Base-by-base conservation (phyloP, 2,329 filamentous ascomycete genomes). In the Chaetomium sp. region DNA sequence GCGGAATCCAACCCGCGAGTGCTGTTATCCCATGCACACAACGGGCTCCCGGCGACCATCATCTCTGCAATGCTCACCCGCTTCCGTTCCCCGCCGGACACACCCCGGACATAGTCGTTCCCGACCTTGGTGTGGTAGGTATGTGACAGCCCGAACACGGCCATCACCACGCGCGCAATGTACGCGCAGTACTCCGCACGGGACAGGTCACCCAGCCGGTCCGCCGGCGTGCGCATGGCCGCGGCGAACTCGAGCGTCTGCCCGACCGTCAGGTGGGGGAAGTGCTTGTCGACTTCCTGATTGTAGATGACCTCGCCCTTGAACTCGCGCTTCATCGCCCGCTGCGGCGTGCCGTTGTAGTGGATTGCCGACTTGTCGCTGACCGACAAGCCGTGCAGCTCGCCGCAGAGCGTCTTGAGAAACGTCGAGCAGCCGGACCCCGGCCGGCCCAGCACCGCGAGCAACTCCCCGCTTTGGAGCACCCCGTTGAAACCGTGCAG, bases 11-110 rank as follows among this genome's bases (percentile, higher is more conserved):
- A 75, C 9, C 88, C 88, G 51, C 81, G 77, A 0, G 88, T 91
- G 32, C 79, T 54, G 47, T 64, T 63, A 46, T 64, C 62, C 61
- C 59, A 64, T 1, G 56, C 56, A 8, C 45, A 54, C 35, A 64
- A 51, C 9, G 59, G 59, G 1, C 54, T 56, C 1, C 56, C 59
- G 1, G 62, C 59, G 0, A 61, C 52, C 47, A 62, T 36, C 36
- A 48, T 32, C 14, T 94, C 89, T 1, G 87, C 88, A 59, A 94
- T 90, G 45, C 84, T 88, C 5, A 95, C 89, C 67, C 90, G 84
- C 73, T 94, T 91, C 54, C 85, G 76, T 68, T 89, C 86, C 40
- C 86, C 86, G 33, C 86, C 86, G 6, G 80, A 85, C 0, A 88
- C 80, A 49, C 88, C 88, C 1, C 86, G 82, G 9, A 91, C 77